Conservation (phyloP, 129 eudicot genomes). For the Centella asiatica region DNA sequence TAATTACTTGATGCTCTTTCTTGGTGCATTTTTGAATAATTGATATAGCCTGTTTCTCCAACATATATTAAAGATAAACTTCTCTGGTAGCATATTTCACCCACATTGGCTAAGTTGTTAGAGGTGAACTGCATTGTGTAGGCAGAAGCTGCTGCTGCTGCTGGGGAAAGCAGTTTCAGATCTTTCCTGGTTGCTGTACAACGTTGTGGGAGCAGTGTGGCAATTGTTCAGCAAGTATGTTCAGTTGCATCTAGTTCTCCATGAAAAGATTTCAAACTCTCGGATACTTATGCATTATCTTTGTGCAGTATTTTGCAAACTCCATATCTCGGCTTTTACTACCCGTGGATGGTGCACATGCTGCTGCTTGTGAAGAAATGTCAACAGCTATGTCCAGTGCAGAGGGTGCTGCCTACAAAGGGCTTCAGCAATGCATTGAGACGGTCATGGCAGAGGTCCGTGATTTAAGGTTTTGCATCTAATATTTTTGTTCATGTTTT, state of each 20-base stretch:
- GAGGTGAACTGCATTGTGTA: conserved; percentile 25
- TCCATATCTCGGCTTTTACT: conserved; percentile 80
- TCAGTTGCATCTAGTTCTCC: conserved; percentile 6
- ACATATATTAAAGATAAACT: neutral
- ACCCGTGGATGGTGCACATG: conserved; percentile 99
- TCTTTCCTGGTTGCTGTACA: conserved; percentile 99
- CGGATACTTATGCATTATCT: conserved; percentile 3
- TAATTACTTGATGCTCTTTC: conserved; percentile 26
- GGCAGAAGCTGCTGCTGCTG: conserved; percentile 99
- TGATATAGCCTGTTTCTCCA: neutral
- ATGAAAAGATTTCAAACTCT: conserved; percentile 9
- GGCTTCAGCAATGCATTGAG: conserved; percentile 97
- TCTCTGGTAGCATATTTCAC: conserved; percentile 1
- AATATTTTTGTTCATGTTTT: neutral
- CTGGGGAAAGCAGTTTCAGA: conserved; percentile 98
- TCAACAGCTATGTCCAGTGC: conserved; percentile 91
- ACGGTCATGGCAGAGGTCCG: conserved; percentile 98
- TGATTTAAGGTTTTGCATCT: conserved; percentile 10
- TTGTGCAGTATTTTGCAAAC: conserved; percentile 84
- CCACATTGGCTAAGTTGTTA: conserved; percentile 10
- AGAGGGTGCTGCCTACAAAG: conserved; percentile 93
- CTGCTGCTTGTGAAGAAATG: conserved; percentile 97
- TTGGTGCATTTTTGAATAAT: neutral
- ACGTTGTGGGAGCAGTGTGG: conserved; percentile 99
- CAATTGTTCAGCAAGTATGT: conserved; percentile 97